These are phyloP conservation scores for Phytophthora podocarpi DNA, from an alignment of 352 stramenopile species.

Conservation along the genomic window DNA sequence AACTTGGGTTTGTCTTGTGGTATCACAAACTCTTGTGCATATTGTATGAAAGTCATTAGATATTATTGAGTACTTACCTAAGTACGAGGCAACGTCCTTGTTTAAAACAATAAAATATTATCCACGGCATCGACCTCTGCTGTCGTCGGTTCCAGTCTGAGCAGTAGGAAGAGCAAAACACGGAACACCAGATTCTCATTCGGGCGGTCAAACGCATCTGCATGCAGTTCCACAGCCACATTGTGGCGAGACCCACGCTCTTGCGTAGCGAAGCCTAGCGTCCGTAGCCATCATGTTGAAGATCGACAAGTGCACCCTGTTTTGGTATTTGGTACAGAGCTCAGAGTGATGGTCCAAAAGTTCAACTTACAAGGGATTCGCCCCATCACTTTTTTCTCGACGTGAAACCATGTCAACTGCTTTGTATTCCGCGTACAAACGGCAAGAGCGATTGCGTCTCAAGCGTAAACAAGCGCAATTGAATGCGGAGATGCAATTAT, in stretches of 20 bases:
- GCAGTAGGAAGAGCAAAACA: slow-evolving; percentile 53
- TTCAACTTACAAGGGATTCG: not conserved
- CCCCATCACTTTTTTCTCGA: not conserved
- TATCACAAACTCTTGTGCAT: slow-evolving; percentile 36
- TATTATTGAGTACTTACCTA: too few relatives aligned
- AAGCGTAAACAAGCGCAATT: slow-evolving; percentile 13
- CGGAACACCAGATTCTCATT: slow-evolving; percentile 61
- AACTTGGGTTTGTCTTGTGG: slow-evolving; percentile 68
- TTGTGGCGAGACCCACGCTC: not conserved
- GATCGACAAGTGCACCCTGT: too few relatives aligned
- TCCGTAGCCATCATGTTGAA: not conserved
- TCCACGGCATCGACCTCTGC: too few relatives aligned
- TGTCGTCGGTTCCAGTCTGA: too few relatives aligned
- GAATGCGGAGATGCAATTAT: not conserved
- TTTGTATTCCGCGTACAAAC: slow-evolving; percentile 4
- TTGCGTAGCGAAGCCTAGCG: not conserved
- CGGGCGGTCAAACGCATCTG: slow-evolving; percentile 50
- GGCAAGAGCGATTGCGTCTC: not conserved
- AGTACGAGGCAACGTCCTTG: too few relatives aligned
- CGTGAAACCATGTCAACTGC: not conserved
- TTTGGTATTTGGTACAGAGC: too few relatives aligned
- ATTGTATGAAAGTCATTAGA: too few relatives aligned
- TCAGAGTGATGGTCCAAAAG: too few relatives aligned
- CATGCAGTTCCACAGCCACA: slow-evolving; percentile 24
- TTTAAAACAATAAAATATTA: too few relatives aligned